Evolutionary conservation across 139 green algal species (phyloP).

Genomic region (Gonium pectorale): DNA sequence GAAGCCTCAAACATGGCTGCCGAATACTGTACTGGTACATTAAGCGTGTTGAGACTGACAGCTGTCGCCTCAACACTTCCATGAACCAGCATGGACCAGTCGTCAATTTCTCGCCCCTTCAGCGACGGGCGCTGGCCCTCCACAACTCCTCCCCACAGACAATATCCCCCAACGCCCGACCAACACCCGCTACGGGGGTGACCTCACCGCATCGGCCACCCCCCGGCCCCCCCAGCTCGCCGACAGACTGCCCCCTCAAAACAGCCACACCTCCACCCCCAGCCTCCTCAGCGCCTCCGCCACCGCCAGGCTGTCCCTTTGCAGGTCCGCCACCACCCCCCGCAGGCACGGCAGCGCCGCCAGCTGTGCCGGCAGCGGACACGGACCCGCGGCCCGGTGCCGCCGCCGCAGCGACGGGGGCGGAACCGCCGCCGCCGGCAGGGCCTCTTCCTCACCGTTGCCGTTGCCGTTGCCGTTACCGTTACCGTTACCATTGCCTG

Average conservation of each 20-base stretch:
- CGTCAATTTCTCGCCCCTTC: background rate
- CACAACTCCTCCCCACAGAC: background rate
- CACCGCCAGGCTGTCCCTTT: constrained; percentile 1
- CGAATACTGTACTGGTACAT: too few relatives aligned
- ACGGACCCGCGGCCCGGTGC: background rate
- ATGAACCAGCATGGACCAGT: background rate
- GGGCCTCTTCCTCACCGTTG: background rate
- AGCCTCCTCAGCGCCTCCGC: constrained; percentile 22
- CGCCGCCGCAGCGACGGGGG: background rate
- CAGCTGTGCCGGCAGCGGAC: background rate
- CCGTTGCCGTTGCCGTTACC: background rate
- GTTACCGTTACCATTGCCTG: background rate
- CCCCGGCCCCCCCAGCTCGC: too few relatives aligned
- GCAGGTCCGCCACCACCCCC: constrained; percentile 25
- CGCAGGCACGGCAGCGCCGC: background rate
- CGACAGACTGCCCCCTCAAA: too few relatives aligned
- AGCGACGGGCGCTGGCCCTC: background rate
- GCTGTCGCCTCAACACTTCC: background rate
- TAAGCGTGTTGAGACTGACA: too few relatives aligned
- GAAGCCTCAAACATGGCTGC: too few relatives aligned
- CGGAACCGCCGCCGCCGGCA: background rate
- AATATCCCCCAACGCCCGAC: background rate
- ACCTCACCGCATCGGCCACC: too few relatives aligned
- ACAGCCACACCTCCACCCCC: constrained; percentile 7
- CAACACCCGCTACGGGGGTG: too few relatives aligned